Percentiles rank a stretch among this genome's conserved stretches.
Conservation (phyloP, 2,329 filamentous ascomycete species). For the Cytospora leucostoma region DNA sequence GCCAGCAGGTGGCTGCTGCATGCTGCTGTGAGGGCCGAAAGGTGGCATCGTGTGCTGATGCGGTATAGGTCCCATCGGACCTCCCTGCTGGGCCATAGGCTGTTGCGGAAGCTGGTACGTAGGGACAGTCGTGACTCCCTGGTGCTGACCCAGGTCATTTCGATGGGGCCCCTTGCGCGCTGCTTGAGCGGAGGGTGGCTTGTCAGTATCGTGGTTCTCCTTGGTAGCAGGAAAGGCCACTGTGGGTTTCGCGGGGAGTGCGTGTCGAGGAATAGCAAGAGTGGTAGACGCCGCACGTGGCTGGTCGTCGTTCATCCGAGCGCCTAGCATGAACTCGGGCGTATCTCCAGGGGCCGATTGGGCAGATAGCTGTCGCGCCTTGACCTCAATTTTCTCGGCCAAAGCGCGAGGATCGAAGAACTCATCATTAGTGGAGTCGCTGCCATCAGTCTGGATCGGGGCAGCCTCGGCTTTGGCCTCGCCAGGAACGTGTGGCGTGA, state of each 20-base stretch:
- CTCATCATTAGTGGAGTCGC: constrained; percentile 13
- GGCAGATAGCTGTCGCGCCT: constrained; percentile 11
- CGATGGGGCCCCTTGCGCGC: not conserved
- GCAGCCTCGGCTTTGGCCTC: constrained; percentile 9
- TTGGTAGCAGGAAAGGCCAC: not conserved
- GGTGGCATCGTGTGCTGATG: constrained; percentile 10
- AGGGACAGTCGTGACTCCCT: not conserved
- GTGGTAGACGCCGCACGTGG: constrained; percentile 11
- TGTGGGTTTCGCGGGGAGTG: not conserved
- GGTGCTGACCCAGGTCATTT: not conserved
- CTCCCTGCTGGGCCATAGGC: not conserved
- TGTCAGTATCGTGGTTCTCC: not conserved
- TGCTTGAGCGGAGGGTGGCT: constrained; percentile 1
- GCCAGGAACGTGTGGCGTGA: not conserved
- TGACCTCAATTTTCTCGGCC: constrained; percentile 10
- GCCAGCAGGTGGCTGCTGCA: constrained; percentile 7
- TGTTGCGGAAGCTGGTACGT: not conserved
- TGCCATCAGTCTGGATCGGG: constrained; percentile 10
- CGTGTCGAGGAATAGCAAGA: not conserved
- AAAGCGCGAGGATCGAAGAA: constrained; percentile 8
- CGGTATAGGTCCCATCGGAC: not conserved
- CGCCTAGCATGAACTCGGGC: constrained; percentile 3
- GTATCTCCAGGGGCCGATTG: constrained; percentile 18
- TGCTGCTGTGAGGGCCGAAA: constrained; percentile 2
- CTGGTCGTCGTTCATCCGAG: not conserved